Base-by-base conservation (phyloP, 768 basidiomycete species). In the Hypsizygus marmoreus region DNA sequence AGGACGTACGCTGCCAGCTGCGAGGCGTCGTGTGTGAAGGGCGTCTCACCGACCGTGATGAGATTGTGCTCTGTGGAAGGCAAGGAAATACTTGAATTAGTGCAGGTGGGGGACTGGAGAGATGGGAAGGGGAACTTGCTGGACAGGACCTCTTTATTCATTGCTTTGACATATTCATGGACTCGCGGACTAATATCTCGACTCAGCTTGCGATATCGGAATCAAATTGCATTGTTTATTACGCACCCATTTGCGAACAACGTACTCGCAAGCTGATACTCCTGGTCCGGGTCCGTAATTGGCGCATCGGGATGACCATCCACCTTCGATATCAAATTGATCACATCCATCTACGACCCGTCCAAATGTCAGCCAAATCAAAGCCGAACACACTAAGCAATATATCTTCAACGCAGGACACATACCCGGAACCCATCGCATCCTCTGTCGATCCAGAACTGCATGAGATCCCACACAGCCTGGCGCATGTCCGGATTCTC, bases 351-450 rank as follows among this genome's bases (percentile, higher is more conserved):
- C 82, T 82, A 50, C 30, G 41, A 42, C 31, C 29, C 11, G 40
- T 14, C n/a, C n/a, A n/a, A n/a, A n/a, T n/a, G n/a, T n/a, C n/a
- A n/a, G n/a, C n/a, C n/a, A n/a, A n/a, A n/a, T n/a, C n/a, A n/a
- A n/a, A n/a, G n/a, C n/a, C n/a, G n/a, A n/a, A n/a, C n/a, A n/a
- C n/a, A n/a, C n/a, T n/a, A n/a, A n/a, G n/a, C n/a, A n/a, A n/a
- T n/a, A n/a, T n/a, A n/a, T n/a, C n/a, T n/a, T n/a, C n/a, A n/a
- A n/a, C n/a, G n/a, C n/a, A n/a, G n/a, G n/a, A n/a, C n/a, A 65
- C 80, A 44, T 54, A 88, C 82, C 16, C 86, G 69, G 62, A 90
- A 91, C 1, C 87, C 88, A 49, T 88, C 86, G 49, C 82, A 82
- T 1, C 88, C 87, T 38, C 81, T 69, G 42, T 81, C 74, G n/a